Evolutionary conservation across 169 alveolate species (phyloP).

Genomic region (Ichthyophthirius multifiliis): DNA sequence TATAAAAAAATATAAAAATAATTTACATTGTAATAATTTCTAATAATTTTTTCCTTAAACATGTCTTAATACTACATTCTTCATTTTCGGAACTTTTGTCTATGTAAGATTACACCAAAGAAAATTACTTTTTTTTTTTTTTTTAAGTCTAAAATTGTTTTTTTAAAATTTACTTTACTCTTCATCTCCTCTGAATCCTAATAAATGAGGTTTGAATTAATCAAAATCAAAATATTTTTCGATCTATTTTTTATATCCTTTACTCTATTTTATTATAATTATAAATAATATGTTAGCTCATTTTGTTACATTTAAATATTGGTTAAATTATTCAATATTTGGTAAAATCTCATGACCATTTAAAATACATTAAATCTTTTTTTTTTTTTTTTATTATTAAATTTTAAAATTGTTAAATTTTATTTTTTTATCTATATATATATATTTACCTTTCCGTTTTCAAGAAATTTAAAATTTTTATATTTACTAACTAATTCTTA

Average conservation of each 20-base stretch:
- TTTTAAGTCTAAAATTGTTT: not conserved
- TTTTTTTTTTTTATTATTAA: not conserved
- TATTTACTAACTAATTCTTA: not conserved
- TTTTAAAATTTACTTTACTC: not conserved
- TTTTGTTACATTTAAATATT: not conserved
- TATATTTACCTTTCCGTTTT: conserved; percentile 1
- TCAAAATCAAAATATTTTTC: not conserved
- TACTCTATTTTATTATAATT: not conserved
- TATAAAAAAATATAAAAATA: not conserved
- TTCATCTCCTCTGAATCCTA: not conserved
- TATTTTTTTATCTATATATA: too few relatives aligned
- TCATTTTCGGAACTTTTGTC: not conserved
- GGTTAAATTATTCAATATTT: not conserved
- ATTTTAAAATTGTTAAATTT: not conserved
- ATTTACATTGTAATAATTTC: not conserved
- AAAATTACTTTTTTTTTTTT: not conserved
- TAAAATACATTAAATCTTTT: not conserved
- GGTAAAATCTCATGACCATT: not conserved
- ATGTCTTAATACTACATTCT: not conserved
- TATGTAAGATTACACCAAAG: not conserved
- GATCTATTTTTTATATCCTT: not conserved
- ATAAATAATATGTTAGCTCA: not conserved
- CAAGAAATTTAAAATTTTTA: not conserved
- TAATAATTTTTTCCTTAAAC: not conserved
- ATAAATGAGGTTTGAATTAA: not conserved